Percentiles rank a stretch among this genome's conserved stretches.
Conservation (phyloP, 2,329 filamentous ascomycete genomes). For the Aspergillus sp. region DNA sequence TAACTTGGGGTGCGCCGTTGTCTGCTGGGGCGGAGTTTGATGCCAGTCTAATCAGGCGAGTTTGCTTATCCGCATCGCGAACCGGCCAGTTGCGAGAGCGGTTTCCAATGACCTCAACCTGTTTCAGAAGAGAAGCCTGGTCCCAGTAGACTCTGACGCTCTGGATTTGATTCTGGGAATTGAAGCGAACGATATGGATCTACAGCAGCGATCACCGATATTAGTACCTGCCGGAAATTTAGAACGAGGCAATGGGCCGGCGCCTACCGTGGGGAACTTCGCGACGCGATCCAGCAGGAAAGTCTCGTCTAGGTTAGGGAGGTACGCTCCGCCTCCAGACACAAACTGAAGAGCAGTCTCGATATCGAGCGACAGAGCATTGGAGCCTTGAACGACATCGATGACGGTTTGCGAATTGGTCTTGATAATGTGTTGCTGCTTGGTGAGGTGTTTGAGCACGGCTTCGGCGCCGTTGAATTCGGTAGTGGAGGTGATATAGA, state of each 20-base stretch:
- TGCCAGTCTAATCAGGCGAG: slow-evolving; percentile 70
- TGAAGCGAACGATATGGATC: slow-evolving; percentile 88
- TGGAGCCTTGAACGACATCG: slow-evolving; percentile 71
- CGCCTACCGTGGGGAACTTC: slow-evolving; percentile 77
- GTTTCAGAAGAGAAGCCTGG: slow-evolving; percentile 88
- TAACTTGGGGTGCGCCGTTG: slow-evolving; percentile 12
- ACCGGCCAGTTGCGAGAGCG: slow-evolving; percentile 95
- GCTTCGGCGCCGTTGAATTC: slow-evolving; percentile 71
- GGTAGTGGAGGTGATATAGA: slow-evolving; percentile 90
- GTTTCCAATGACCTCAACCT: slow-evolving; percentile 90
- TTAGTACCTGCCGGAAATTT: slow-evolving; percentile 10
- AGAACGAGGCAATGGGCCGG: background rate
- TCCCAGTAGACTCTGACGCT: slow-evolving; percentile 95
- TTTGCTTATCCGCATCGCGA: slow-evolving; percentile 81
- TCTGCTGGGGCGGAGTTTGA: slow-evolving; percentile 29
- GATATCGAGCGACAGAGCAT: slow-evolving; percentile 74
- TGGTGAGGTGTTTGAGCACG: slow-evolving; percentile 80
- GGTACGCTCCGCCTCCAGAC: slow-evolving; percentile 79
- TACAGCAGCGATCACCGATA: slow-evolving; percentile 41
- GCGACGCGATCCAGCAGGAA: slow-evolving; percentile 84
- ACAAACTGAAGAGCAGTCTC: slow-evolving; percentile 84
- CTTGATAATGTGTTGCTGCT: slow-evolving; percentile 73
- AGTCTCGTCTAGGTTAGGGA: slow-evolving; percentile 91
- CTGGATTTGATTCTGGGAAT: slow-evolving; percentile 74
- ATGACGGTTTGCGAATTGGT: slow-evolving; percentile 82